A percentile compares a stretch with the other conserved stretches of the same genome.
Conservation (phyloP, 2,329 filamentous ascomycete species). For the Gnomoniopsis sp. region DNA sequence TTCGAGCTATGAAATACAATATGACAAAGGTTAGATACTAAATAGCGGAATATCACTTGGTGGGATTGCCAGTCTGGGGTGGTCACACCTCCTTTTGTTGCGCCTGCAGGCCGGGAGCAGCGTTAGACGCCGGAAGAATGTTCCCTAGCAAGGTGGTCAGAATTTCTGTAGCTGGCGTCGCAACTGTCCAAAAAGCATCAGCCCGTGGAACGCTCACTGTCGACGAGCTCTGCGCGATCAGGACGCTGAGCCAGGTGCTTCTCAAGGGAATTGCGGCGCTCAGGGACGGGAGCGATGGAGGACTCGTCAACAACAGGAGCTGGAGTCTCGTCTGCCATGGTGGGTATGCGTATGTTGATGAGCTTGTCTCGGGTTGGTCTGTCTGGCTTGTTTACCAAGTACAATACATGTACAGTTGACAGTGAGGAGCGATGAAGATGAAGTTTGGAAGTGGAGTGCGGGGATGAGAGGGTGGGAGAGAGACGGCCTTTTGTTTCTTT, state of each 20-base stretch:
- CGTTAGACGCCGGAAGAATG: conserved; percentile 76
- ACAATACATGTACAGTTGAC: too few species aligned
- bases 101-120: conserved; percentile 74
- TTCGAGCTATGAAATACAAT: conserved; percentile 52
- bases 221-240: conserved; percentile 72
- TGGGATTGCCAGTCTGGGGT: not conserved
- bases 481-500: not conserved
- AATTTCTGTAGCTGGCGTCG: not conserved
- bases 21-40: not conserved
- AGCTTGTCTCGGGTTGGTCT: not conserved
- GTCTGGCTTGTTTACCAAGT: not conserved
- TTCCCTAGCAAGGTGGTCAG: conserved; percentile 55
- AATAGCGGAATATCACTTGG: not conserved
- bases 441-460: not conserved
- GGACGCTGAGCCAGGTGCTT: conserved; percentile 70
- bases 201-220: conserved; percentile 57
- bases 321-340: conserved; percentile 45
- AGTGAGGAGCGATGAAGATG: not conserved
- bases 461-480: too few species aligned
- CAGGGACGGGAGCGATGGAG: conserved; percentile 51
- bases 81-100: conserved; percentile 67
- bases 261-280: conserved; percentile 67
- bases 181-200: not conserved
- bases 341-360: not conserved
- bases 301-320: conserved; percentile 54